A percentile compares a stretch with the other conserved stretches of the same genome.
Conservation (phyloP, 2,329 filamentous ascomycete genomes). For the Talaromyces sp. region DNA sequence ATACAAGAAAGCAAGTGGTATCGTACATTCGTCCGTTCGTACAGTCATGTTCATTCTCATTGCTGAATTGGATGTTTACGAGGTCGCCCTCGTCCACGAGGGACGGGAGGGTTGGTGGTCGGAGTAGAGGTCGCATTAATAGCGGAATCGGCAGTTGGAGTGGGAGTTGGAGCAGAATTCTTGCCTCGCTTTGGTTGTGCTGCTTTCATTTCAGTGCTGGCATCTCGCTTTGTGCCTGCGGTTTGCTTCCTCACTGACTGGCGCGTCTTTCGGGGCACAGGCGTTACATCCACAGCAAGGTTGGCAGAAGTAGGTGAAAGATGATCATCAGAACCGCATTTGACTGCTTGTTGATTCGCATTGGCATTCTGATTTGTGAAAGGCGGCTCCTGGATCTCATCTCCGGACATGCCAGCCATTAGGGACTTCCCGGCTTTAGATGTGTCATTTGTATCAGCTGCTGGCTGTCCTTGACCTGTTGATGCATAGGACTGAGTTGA, state of each 20-base stretch:
- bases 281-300: background rate
- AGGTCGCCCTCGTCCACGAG: conserved; percentile 6
- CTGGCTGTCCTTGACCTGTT: background rate
- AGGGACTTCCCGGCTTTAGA: background rate
- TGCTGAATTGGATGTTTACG: background rate
- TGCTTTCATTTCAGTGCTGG: background rate
- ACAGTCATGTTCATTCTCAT: background rate
- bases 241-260: background rate
- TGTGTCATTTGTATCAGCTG: background rate
- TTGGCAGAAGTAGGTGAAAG: background rate
- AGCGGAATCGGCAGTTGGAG: background rate
- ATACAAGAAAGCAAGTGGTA: background rate
- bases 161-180: background rate
- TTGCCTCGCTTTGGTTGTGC: conserved; percentile 6
- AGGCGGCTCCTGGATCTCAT: background rate
- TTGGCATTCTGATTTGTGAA: background rate
- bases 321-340: background rate
- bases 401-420: background rate
- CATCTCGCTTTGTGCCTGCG: background rate
- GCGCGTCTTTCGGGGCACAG: background rate
- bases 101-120: background rate
- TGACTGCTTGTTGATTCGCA: background rate
- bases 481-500: background rate
- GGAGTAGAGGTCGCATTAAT: background rate
- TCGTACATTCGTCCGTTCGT: background rate